Percentiles rank a stretch among this genome's conserved stretches.
phyloP scores from a whole-genome alignment of 225 moss, liverwort and hornwort genomes.

The Asterella californica region DNA sequence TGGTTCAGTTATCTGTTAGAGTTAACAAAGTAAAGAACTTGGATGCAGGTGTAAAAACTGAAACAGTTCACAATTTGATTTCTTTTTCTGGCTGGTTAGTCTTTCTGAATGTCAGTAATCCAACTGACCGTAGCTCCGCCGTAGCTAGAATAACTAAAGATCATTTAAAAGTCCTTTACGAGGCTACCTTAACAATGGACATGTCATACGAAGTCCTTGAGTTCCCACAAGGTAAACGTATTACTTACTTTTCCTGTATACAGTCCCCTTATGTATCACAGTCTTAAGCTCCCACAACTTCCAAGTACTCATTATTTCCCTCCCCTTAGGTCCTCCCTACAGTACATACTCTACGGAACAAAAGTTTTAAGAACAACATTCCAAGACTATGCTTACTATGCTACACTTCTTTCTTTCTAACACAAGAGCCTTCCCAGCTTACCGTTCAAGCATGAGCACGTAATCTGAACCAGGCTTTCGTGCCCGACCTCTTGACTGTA shows the following conservation, averaged over 20 bases:
- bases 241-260: too few species aligned
- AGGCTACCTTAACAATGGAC: too few species aligned
- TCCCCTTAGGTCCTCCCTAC: neutral
- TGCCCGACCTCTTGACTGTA: slow-evolving; percentile 98
- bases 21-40: neutral
- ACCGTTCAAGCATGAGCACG: slow-evolving; percentile 98
- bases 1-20: neutral
- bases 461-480: slow-evolving; percentile 99
- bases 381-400: neutral
- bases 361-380: neutral
- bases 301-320: neutral
- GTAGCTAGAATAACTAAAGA: too few species aligned
- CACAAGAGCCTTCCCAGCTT: neutral
- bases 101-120: neutral
- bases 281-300: neutral
- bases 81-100: neutral
- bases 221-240: too few species aligned
- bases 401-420: neutral
- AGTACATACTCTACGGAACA: neutral
- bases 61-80: neutral
- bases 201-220: too few species aligned
- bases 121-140: too few species aligned
- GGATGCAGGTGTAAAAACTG: neutral
- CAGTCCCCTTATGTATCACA: neutral
- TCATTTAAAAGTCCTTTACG: too few species aligned